Evolutionary conservation across 208 protist genomes (phyloP), one percentile per base, ranked within the genome.

Genomic region (Leishmania tropica): DNA sequence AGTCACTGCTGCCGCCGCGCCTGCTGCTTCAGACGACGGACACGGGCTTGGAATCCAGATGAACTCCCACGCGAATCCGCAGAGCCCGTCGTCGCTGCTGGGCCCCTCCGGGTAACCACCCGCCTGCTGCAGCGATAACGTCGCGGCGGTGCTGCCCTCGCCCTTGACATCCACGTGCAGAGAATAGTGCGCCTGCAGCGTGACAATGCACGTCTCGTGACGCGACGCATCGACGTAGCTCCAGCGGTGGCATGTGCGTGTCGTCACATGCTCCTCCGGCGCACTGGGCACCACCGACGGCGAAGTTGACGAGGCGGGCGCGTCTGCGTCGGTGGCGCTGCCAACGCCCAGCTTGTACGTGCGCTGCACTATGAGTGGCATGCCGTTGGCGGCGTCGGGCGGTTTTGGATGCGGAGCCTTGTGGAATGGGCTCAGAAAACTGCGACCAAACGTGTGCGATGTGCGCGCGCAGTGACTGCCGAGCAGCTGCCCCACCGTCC

Each of bases 1-100:
- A 35, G 58, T 11, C 4, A 17, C 31, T 78, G 67, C 21, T 21
- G 48, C 40, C n/a, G 35, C 56, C 21, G 51, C 11, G 51, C 37
- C 24, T 42, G 76, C 45, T 19, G 19, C 15, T 3, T 28, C 54
- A 7, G 75, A n/a, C 11, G 31, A 74, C 24, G n/a, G n/a, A 6
- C 35, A 54, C 19, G 83, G 78, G 48, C 24, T 80, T 19, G 77
- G 83, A 28, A 85, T 40, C 83, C 77, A 82, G 54, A 75, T 65
- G 60, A 85, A 56, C 54, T 85, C 83, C 83, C 83, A 85, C 60
- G 74, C 75, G 65, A 81, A 82, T 11, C 83, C 83, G 51, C 83
- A 85, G 76, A 85, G 60, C 19, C 83, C 83, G 31, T 85, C 83
- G 6, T 79, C 62, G 35, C n/a, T 35, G 62, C 31, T 65, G 35